Conservation (phyloP, 2,329 filamentous ascomycete species). For the Pleomassaria siparia region DNA sequence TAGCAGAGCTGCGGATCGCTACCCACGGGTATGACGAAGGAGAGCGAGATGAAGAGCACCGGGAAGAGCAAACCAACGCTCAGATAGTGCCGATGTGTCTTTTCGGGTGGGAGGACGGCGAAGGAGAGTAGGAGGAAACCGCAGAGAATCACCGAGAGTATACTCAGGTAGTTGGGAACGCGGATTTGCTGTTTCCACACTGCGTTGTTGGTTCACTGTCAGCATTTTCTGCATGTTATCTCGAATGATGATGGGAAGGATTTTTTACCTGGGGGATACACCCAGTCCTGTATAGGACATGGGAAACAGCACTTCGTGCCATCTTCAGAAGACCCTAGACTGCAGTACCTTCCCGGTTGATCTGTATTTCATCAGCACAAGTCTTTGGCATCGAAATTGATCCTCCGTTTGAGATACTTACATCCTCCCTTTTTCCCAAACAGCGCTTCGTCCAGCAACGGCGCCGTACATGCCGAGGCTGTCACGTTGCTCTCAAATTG, state of each 20-base stretch:
- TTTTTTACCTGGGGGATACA: slow-evolving; percentile 55
- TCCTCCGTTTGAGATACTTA: slow-evolving; percentile 11
- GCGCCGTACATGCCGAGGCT: slow-evolving; percentile 18
- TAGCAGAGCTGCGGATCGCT: slow-evolving; percentile 74
- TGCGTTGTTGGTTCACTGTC: slow-evolving; percentile 2
- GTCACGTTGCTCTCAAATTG: slow-evolving; percentile 20
- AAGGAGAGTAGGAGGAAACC: slow-evolving; percentile 76
- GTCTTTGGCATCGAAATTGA: background rate
- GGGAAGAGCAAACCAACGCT: slow-evolving; percentile 75
- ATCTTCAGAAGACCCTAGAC: slow-evolving; percentile 43
- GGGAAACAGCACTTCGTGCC: slow-evolving; percentile 74
- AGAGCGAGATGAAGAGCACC: slow-evolving; percentile 75
- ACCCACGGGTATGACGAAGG: slow-evolving; percentile 79
- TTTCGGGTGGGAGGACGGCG: slow-evolving; percentile 74
- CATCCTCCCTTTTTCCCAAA: slow-evolving; percentile 24
- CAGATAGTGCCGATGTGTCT: slow-evolving; percentile 84
- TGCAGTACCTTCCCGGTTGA: slow-evolving; percentile 56
- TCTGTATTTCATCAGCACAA: slow-evolving; percentile 35
- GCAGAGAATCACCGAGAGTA: slow-evolving; percentile 70
- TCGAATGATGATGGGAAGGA: background rate
- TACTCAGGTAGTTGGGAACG: slow-evolving; percentile 74
- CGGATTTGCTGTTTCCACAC: slow-evolving; percentile 40
- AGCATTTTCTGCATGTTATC: no score
- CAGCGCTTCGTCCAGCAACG: slow-evolving; percentile 22
- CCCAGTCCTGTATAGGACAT: slow-evolving; percentile 79